phyloP scores from a whole-genome alignment of 1,139 yeast genomes.

The Geotrichum bryndzae region DNA sequence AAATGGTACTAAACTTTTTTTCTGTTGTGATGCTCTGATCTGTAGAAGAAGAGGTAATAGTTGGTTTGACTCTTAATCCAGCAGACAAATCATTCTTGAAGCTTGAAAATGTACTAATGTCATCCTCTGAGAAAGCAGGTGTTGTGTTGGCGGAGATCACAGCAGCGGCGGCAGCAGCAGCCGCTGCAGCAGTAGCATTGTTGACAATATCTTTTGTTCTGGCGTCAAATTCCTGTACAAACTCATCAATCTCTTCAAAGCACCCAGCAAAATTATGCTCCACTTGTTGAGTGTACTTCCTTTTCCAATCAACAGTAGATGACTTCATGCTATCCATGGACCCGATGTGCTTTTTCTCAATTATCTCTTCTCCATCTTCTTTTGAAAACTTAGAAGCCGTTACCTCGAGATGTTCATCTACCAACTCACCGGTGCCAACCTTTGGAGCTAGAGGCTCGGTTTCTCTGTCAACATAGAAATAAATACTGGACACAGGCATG shows the following conservation, averaged over 20 bases:
- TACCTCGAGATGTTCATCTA: neutral
- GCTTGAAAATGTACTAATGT: neutral
- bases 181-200: slow-evolving; percentile 7
- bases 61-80: neutral
- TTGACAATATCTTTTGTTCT: slow-evolving; percentile 7
- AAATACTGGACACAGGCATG: slow-evolving; percentile 15
- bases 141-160: neutral
- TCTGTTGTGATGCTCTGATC: neutral
- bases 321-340: neutral
- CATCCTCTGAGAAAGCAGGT: neutral
- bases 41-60: slow-evolving; percentile 1
- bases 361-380: neutral
- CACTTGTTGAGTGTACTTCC: slow-evolving; percentile 11
- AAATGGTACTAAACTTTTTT: neutral
- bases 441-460: neutral
- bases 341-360: neutral
- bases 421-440: neutral
- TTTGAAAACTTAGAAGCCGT: neutral
- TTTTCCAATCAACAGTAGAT: slow-evolving; percentile 7
- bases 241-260: slow-evolving; percentile 16
- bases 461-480: slow-evolving; percentile 6
- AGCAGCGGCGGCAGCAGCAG: slow-evolving; percentile 11
- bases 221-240: slow-evolving; percentile 15
- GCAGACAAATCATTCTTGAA: slow-evolving; percentile 2
- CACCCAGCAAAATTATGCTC: slow-evolving; percentile 15